phyloP scores from a whole-genome alignment of 441 rosid species.

The Cnidoscolus chayamansa region DNA sequence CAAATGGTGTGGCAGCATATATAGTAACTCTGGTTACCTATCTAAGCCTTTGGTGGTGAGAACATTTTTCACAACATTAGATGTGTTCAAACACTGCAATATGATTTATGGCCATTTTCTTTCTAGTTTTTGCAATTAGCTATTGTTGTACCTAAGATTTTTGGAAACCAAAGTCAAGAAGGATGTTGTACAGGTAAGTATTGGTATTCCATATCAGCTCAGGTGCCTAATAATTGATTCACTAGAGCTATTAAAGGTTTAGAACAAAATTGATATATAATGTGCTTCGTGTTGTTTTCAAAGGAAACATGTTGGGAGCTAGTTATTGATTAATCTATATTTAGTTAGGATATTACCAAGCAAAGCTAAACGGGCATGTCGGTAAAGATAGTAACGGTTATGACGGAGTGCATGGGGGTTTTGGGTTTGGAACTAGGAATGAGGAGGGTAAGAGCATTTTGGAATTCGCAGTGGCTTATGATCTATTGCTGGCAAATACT shows the following conservation, averaged over 20 bases:
- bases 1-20: conserved; percentile 83
- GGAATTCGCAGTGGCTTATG: too few species aligned
- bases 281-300: not conserved
- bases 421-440: too few species aligned
- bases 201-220: not conserved
- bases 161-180: not conserved
- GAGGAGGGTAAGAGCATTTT: too few species aligned
- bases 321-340: not conserved
- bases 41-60: conserved; percentile 93
- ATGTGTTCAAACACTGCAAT: not conserved
- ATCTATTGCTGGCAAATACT: too few species aligned
- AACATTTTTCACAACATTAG: conserved; percentile 11
- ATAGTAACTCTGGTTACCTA: conserved; percentile 68
- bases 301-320: not conserved
- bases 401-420: too few species aligned
- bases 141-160: not conserved
- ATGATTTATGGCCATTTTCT: not conserved
- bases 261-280: not conserved
- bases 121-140: conserved; percentile 13
- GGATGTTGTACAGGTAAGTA: not conserved
- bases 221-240: not conserved
- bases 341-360: not conserved
- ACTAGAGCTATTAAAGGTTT: not conserved
- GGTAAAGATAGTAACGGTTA: too few species aligned
- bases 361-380: too few species aligned